Evolutionary conservation across 768 basidiomycete species (phyloP).

Genomic region (Baorangia bicolor): DNA sequence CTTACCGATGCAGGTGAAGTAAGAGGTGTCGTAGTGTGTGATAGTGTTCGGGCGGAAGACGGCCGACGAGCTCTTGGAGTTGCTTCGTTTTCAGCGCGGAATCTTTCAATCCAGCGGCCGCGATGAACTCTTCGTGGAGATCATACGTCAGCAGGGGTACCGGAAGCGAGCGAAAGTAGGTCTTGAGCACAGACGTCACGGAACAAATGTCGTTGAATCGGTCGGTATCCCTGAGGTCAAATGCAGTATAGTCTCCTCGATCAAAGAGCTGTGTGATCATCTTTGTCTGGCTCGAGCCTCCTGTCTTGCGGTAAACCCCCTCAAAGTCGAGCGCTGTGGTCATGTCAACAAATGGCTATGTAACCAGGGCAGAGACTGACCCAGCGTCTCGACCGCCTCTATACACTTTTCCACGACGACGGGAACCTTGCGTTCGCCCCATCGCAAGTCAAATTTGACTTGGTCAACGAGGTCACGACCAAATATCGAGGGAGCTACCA

Average conservation of each 20-base stretch:
- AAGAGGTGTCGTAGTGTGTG: constrained; percentile 79
- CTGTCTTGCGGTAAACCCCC: constrained; percentile 97
- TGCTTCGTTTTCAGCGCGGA: constrained; percentile 53
- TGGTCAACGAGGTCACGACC: constrained; percentile 88
- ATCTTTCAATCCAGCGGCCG: constrained; percentile 71
- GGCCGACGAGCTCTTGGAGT: constrained; percentile 66
- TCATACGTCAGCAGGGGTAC: constrained; percentile 88
- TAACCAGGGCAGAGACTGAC: constrained; percentile 42
- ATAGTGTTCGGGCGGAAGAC: constrained; percentile 86
- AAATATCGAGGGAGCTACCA: constrained; percentile 83
- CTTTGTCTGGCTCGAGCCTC: constrained; percentile 90
- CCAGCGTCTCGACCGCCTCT: constrained; percentile 83
- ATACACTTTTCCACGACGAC: constrained; percentile 96
- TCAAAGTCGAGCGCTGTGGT: constrained; percentile 85
- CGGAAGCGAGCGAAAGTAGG: constrained; percentile 92
- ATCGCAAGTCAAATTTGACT: constrained; percentile 62
- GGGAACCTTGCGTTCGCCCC: constrained; percentile 67
- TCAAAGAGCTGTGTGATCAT: constrained; percentile 94
- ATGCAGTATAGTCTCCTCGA: constrained; percentile 82
- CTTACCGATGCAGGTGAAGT: constrained; percentile 84
- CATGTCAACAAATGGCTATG: not conserved
- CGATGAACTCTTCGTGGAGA: constrained; percentile 87
- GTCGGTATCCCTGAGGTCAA: constrained; percentile 84
- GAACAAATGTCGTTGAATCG: constrained; percentile 97
- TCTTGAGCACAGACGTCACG: constrained; percentile 95